These are phyloP conservation scores for Hebeloma cylindrosporum DNA, from an alignment of 768 basidiomycete genomes.

Conservation along the genomic window DNA sequence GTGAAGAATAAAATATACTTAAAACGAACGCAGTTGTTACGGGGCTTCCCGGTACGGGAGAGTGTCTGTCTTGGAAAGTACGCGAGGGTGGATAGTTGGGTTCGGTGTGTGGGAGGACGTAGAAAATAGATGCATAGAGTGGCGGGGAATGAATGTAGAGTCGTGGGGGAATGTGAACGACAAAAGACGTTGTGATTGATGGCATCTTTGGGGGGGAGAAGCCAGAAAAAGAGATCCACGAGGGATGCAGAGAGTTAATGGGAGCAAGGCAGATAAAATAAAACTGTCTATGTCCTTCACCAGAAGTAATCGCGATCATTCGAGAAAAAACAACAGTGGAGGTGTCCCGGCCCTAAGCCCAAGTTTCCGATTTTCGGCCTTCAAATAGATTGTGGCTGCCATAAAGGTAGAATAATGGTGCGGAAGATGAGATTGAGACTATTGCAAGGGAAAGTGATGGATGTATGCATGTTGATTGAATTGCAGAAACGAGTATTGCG, in stretches of 20 bases:
- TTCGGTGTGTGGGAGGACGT: conserved; percentile 49
- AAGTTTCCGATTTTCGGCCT: conserved; percentile 28
- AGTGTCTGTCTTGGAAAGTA: conserved; percentile 52
- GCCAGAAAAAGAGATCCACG: conserved; percentile 30
- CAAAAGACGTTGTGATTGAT: conserved; percentile 23
- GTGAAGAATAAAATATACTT: conserved; percentile 85
- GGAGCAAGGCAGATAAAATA: conserved; percentile 34
- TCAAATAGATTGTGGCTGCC: conserved; percentile 50
- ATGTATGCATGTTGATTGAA: conserved; percentile 67
- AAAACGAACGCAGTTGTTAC: conserved; percentile 51
- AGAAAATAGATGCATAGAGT: conserved; percentile 57
- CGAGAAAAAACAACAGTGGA: conserved; percentile 22
- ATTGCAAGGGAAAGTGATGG: conserved; percentile 68
- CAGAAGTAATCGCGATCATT: conserved; percentile 24
- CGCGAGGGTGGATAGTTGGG: conserved; percentile 39
- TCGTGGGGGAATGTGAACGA: conserved; percentile 42
- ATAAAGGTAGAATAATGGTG: conserved; percentile 43
- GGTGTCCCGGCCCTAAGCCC: conserved; percentile 29
- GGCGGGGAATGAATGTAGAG: conserved; percentile 47
- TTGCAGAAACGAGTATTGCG: conserved; percentile 64
- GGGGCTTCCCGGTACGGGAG: conserved; percentile 24
- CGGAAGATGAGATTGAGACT: conserved; percentile 45
- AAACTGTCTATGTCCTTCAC: conserved; percentile 36
- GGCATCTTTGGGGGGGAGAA: conserved; percentile 21
- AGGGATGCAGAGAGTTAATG: conserved; percentile 27